phyloP scores from a whole-genome alignment of 495 filamentous ascomycete genomes.

The Trypethelium eluteriae region DNA sequence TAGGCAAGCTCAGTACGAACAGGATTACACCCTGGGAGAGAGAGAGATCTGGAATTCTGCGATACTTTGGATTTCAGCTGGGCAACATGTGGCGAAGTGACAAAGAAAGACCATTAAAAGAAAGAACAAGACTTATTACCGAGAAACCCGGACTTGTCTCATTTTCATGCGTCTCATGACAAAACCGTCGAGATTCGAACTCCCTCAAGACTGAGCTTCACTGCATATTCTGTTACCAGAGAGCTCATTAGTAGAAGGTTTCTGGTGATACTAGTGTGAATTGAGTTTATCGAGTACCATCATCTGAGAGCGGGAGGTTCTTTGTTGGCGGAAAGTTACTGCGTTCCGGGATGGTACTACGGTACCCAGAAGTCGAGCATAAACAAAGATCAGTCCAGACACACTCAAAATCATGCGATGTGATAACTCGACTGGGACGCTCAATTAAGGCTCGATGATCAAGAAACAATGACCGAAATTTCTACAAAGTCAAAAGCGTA shows the following conservation, averaged over 20 bases:
- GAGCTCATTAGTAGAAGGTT: neutral
- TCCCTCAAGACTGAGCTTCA: too few relatives aligned
- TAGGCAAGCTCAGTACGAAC: neutral
- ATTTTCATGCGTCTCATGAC: too few relatives aligned
- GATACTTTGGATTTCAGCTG: neutral
- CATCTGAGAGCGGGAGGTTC: neutral
- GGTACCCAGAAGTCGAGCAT: neutral
- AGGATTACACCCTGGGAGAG: neutral
- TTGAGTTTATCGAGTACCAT: neutral
- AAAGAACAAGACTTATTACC: neutral
- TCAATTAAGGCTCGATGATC: too few relatives aligned
- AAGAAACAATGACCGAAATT: too few relatives aligned
- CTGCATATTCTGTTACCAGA: too few relatives aligned
- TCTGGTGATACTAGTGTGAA: neutral
- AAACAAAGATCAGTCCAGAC: neutral
- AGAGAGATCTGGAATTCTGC: neutral
- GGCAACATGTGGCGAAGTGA: conserved; percentile 2
- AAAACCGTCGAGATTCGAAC: neutral
- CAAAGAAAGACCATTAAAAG: neutral
- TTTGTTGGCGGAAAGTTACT: neutral
- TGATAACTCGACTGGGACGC: too few relatives aligned
- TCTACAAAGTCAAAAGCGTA: too few relatives aligned
- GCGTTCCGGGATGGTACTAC: neutral
- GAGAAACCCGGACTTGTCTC: neutral
- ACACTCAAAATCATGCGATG: too few relatives aligned